These are phyloP conservation scores for Xylaria sp. DNA, from an alignment of 2,329 filamentous ascomycete genomes.

Conservation along the genomic window DNA sequence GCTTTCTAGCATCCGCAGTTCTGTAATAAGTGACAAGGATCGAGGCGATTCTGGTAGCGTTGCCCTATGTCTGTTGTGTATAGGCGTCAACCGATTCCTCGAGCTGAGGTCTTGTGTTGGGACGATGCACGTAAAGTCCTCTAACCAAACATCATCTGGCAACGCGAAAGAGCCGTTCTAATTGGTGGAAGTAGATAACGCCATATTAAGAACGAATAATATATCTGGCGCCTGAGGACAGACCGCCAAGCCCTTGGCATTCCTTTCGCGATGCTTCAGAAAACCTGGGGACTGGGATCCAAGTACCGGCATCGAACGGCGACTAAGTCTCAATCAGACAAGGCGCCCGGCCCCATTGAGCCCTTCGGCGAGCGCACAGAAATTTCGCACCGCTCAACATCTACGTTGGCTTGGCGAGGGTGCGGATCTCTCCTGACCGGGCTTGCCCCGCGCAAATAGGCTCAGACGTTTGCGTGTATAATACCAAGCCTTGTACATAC, in stretches of 20 bases:
- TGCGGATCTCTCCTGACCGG: conserved; percentile 4
- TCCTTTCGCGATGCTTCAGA: conserved; percentile 9
- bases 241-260: conserved; percentile 4
- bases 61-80: no score
- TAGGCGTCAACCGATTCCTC: no score
- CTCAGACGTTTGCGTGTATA: background rate
- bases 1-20: no score
- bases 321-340: background rate
- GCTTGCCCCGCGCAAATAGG: background rate
- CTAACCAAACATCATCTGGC: no score
- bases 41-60: no score
- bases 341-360: background rate
- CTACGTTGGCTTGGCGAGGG: background rate
- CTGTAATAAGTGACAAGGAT: no score
- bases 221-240: background rate
- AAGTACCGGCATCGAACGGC: background rate
- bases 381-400: conserved; percentile 12
- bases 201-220: background rate
- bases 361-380: background rate
- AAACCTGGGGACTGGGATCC: background rate
- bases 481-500: background rate
- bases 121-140: no score
- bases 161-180: background rate
- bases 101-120: no score
- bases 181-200: background rate